phyloP scores from a whole-genome alignment of 345 rosid species.

The Brassica juncea region DNA sequence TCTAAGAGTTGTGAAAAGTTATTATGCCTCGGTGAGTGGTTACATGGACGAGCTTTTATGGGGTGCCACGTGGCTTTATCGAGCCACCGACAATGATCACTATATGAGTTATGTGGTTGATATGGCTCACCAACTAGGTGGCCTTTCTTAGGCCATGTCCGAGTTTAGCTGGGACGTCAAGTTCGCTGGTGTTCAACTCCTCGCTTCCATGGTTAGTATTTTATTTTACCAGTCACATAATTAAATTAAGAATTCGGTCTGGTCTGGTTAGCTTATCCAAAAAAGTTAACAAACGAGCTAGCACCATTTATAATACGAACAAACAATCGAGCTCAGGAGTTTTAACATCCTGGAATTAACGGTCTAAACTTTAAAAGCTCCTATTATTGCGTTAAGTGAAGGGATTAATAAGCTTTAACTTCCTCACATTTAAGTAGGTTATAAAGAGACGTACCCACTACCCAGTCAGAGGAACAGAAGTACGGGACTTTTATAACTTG shows the following conservation, averaged over 20 bases:
- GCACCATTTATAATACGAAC: too few relatives aligned
- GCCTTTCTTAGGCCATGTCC: constrained; percentile 83
- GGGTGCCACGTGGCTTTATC: constrained; percentile 90
- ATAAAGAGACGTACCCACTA: too few relatives aligned
- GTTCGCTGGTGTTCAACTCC: constrained; percentile 77
- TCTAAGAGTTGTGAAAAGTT: constrained; percentile 68
- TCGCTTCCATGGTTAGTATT: constrained; percentile 69
- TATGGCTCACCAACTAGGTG: constrained; percentile 70
- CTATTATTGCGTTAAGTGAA: background rate
- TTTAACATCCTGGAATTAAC: too few relatives aligned
- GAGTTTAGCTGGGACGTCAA: constrained; percentile 99
- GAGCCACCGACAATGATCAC: constrained; percentile 80
- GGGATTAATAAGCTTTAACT: constrained; percentile 5
- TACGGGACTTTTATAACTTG: too few relatives aligned
- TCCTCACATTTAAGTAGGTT: constrained; percentile 6
- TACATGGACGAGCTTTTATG: constrained; percentile 93
- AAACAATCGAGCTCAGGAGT: too few relatives aligned
- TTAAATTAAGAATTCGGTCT: too few relatives aligned
- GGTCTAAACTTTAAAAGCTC: background rate
- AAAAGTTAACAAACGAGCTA: too few relatives aligned
- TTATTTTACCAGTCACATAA: background rate
- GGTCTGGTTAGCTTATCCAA: too few relatives aligned
- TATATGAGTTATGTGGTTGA: constrained; percentile 57
- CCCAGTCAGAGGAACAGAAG: too few relatives aligned
- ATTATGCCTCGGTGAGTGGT: constrained; percentile 93